Conservation (phyloP, 208 protist genomes). For the Trypanosoma scelopori region DNA sequence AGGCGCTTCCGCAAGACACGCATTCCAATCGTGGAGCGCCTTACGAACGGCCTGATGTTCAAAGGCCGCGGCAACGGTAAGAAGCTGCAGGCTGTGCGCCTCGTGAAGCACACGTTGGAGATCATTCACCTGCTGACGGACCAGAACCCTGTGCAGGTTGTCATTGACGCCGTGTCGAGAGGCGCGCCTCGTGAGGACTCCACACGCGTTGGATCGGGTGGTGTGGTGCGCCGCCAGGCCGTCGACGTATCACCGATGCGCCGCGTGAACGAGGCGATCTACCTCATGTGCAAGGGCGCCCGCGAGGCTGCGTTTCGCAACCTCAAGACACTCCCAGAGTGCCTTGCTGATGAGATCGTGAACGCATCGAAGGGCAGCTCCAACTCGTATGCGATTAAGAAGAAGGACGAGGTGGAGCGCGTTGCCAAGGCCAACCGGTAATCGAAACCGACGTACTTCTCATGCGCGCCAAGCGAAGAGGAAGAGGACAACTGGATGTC, state of each 20-base stretch:
- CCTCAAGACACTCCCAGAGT: constrained; percentile 99
- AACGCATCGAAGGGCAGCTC: constrained; percentile 98
- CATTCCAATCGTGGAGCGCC: constrained; percentile 94
- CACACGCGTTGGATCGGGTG: constrained; percentile 99
- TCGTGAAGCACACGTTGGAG: constrained; percentile 99
- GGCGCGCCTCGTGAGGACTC: constrained; percentile 99
- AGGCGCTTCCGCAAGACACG: constrained; percentile 99
- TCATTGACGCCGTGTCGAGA: constrained; percentile 98
- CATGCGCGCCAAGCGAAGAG: background rate
- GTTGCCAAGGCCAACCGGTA: constrained; percentile 99
- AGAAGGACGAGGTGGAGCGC: constrained; percentile 99
- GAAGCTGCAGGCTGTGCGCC: constrained; percentile 99
- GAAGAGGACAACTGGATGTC: too few species aligned
- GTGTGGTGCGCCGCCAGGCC: constrained; percentile 99
- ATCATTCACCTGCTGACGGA: constrained; percentile 99
- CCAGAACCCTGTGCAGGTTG: constrained; percentile 98
- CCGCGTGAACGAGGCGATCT: constrained; percentile 99
- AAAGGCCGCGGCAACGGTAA: constrained; percentile 99
- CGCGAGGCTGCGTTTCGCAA: constrained; percentile 99
- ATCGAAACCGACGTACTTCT: constrained; percentile 36
- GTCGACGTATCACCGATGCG: constrained; percentile 99
- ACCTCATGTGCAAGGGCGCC: constrained; percentile 97
- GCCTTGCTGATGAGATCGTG: constrained; percentile 99
- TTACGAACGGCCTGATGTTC: constrained; percentile 98
- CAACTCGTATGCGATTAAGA: constrained; percentile 99